A percentile compares a stretch with the other conserved stretches of the same genome.
Conservation (phyloP, 2,329 filamentous ascomycete species). For the Fusarium bulbicola region DNA sequence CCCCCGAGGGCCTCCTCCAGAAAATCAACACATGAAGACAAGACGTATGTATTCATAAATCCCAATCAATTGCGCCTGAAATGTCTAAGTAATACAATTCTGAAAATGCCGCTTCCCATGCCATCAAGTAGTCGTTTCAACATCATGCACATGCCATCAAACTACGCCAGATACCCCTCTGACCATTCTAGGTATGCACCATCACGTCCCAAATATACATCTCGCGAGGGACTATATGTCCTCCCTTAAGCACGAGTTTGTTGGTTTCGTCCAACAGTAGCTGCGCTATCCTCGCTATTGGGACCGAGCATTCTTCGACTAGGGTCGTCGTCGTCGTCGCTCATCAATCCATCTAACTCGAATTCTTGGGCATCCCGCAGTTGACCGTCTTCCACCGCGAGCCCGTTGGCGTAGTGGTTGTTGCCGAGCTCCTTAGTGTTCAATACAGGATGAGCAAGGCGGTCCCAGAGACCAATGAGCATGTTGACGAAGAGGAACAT, state of each 20-base stretch:
- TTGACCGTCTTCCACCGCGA: conserved; percentile 60
- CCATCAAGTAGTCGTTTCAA: neutral
- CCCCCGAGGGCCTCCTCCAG: too few species aligned
- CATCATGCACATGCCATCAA: neutral
- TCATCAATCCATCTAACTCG: conserved; percentile 89
- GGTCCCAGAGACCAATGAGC: conserved; percentile 84
- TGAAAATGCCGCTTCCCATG: neutral
- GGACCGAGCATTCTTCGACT: conserved; percentile 47
- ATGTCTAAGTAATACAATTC: conserved; percentile 2
- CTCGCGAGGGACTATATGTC: neutral
- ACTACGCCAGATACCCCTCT: neutral
- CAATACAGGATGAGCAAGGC: conserved; percentile 54
- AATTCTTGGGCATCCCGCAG: conserved; percentile 89
- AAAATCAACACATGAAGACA: neutral
- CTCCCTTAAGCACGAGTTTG: conserved; percentile 11
- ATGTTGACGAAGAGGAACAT: conserved; percentile 91
- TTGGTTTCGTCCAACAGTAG: conserved; percentile 48
- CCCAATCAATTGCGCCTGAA: neutral
- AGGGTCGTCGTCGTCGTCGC: conserved; percentile 81
- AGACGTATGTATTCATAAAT: neutral
- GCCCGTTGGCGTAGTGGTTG: conserved; percentile 48
- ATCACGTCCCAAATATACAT: neutral
- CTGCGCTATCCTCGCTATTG: conserved; percentile 37
- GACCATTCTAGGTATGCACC: neutral
- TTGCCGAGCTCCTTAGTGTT: conserved; percentile 50